phyloP scores from a whole-genome alignment of 202 grass and related monocot species.

The Dendrocalamus latiflorus region DNA sequence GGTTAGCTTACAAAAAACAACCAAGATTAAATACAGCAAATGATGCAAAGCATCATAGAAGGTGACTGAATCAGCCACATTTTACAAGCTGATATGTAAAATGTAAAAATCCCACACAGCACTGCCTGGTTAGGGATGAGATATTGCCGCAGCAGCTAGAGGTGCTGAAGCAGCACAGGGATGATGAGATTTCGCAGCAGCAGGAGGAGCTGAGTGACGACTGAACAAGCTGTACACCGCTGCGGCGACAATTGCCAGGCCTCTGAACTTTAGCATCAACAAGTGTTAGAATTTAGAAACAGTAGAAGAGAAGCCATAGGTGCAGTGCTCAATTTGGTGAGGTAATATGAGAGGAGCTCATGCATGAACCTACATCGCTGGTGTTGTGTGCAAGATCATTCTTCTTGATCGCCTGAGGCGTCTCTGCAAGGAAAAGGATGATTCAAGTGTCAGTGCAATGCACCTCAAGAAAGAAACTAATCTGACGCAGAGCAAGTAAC shows the following conservation, averaged over 20 bases:
- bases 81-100: slow-evolving; percentile 25
- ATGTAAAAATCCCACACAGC: slow-evolving; percentile 1
- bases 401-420: neutral
- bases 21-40: slow-evolving; percentile 15
- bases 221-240: slow-evolving; percentile 21
- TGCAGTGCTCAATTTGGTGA: neutral
- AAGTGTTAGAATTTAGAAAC: neutral
- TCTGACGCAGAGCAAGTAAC: neutral
- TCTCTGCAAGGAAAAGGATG: slow-evolving; percentile 19
- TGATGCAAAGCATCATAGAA: slow-evolving; percentile 7
- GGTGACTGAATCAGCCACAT: slow-evolving; percentile 20
- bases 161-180: neutral
- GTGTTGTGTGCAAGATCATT: neutral
- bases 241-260: slow-evolving; percentile 7
- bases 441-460: neutral
- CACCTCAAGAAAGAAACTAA: neutral
- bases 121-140: slow-evolving; percentile 14
- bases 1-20: slow-evolving; percentile 24
- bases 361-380: slow-evolving; percentile 23
- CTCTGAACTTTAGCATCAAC: slow-evolving; percentile 11
- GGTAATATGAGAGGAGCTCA: neutral
- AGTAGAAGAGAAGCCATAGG: neutral
- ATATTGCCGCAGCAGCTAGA: neutral
- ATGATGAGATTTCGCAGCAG: neutral
- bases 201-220: slow-evolving; percentile 18